Evolutionary conservation across 106 monocot genomes (phyloP).

Genomic region (Platanthera guangdongensis): DNA sequence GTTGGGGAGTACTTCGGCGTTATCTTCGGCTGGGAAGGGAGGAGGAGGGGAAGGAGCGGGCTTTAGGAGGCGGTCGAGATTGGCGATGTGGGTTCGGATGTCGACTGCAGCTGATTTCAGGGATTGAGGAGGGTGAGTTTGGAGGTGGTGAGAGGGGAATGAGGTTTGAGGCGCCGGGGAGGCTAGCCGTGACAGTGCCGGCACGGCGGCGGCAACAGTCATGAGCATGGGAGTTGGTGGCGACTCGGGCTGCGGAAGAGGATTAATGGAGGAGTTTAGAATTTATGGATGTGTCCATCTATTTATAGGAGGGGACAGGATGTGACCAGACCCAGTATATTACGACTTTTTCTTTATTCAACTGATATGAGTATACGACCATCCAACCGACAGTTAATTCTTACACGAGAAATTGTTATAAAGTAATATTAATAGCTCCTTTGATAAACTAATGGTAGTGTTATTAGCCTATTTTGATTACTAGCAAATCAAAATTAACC

Average conservation of each 20-base stretch:
- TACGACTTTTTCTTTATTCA: too few species aligned
- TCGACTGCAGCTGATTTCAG: constrained; percentile 1
- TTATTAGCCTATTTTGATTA: too few species aligned
- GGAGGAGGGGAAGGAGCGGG: background rate
- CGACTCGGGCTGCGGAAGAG: background rate
- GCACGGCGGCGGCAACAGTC: background rate
- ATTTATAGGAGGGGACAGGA: too few species aligned
- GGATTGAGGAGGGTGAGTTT: background rate
- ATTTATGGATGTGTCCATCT: too few species aligned
- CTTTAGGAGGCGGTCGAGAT: constrained; percentile 44
- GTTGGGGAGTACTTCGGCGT: background rate
- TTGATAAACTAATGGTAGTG: too few species aligned
- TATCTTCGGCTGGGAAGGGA: background rate
- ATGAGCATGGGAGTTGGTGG: background rate
- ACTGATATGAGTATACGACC: too few species aligned
- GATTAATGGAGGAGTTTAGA: too few species aligned
- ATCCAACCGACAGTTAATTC: too few species aligned
- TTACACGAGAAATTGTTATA: too few species aligned
- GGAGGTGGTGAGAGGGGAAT: background rate
- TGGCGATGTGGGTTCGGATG: constrained; percentile 51
- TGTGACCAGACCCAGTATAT: too few species aligned
- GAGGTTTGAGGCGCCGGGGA: background rate
- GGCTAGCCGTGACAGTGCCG: background rate
- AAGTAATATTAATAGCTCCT: too few species aligned
- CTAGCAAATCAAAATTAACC: too few species aligned